phyloP scores from a whole-genome alignment of 495 filamentous ascomycete species.

The Penicillium chermesinum region DNA sequence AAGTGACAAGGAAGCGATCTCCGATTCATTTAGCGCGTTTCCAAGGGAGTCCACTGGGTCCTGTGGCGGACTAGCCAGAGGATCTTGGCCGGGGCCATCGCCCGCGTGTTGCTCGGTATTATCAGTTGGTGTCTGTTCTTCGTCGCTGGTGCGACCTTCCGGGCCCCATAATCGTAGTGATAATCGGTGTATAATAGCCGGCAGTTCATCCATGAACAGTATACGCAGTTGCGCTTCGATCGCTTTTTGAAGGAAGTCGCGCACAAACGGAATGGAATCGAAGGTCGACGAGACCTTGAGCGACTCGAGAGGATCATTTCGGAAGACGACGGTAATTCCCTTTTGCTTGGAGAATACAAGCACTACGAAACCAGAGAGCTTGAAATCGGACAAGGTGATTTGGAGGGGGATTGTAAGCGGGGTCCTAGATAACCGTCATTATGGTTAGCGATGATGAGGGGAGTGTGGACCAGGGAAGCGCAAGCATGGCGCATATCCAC shows the following conservation, averaged over 20 bases:
- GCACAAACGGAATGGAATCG: conserved; percentile 96
- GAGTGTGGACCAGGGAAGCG: background rate
- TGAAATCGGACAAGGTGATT: conserved; percentile 94
- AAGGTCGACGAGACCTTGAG: conserved; percentile 98
- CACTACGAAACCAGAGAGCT: conserved; percentile 96
- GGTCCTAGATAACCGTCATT: conserved; percentile 35
- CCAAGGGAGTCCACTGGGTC: conserved; percentile 72
- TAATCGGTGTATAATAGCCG: conserved; percentile 89
- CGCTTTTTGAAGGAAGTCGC: conserved; percentile 92
- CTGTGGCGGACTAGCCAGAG: conserved; percentile 71
- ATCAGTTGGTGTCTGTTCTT: conserved; percentile 32
- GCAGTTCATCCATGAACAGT: conserved; percentile 95
- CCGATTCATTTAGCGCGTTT: conserved; percentile 65
- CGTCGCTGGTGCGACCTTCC: conserved; percentile 67
- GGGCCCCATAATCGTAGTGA: conserved; percentile 87
- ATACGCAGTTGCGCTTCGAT: conserved; percentile 92
- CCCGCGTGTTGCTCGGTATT: conserved; percentile 17
- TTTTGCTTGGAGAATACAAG: conserved; percentile 96
- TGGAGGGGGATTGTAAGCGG: conserved; percentile 93
- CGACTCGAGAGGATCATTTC: conserved; percentile 95
- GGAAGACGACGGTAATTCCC: conserved; percentile 90
- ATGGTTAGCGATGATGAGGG: conserved; percentile 9
- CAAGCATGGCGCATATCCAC: background rate
- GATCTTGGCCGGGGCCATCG: conserved; percentile 59
- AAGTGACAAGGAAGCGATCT: conserved; percentile 69